phyloP scores from a whole-genome alignment of 208 protist genomes.

The Acanthamoeba divionensis region DNA sequence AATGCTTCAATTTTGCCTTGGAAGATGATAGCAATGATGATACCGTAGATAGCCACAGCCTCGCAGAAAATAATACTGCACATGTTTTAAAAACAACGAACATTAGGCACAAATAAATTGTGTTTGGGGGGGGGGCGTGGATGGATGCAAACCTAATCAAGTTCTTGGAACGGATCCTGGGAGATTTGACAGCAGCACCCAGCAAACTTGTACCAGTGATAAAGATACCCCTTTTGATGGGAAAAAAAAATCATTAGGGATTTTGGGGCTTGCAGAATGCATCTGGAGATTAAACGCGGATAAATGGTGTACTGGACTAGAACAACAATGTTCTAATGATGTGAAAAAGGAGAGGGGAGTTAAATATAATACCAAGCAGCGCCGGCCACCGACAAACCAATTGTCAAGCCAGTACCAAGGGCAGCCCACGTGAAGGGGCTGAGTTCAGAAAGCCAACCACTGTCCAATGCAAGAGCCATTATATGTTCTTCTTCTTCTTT shows the following conservation, averaged over 20 bases:
- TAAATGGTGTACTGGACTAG: background rate
- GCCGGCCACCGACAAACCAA: slow-evolving; percentile 83
- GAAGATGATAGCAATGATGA: slow-evolving; percentile 98
- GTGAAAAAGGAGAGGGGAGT: background rate
- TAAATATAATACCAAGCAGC: slow-evolving; percentile 82
- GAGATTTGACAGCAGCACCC: slow-evolving; percentile 81
- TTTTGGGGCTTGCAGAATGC: too few species aligned
- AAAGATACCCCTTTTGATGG: slow-evolving; percentile 79
- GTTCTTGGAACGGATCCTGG: slow-evolving; percentile 81
- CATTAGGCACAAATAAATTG: background rate
- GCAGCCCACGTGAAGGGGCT: slow-evolving; percentile 73
- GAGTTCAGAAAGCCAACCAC: slow-evolving; percentile 58
- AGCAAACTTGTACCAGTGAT: slow-evolving; percentile 79
- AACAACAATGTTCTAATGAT: background rate
- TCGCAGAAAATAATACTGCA: slow-evolving; percentile 98
- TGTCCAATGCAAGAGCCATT: background rate
- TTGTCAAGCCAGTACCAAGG: slow-evolving; percentile 77
- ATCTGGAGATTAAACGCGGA: background rate
- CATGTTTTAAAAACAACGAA: background rate
- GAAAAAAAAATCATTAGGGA: background rate
- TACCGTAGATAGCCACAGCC: slow-evolving; percentile 97
- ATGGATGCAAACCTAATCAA: slow-evolving; percentile 73
- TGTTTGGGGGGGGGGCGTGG: background rate
- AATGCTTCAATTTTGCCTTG: slow-evolving; percentile 78
- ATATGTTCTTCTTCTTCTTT: too few species aligned